Conservation (phyloP, 2,329 filamentous ascomycete genomes). For the Lasiodiplodia sp. region DNA sequence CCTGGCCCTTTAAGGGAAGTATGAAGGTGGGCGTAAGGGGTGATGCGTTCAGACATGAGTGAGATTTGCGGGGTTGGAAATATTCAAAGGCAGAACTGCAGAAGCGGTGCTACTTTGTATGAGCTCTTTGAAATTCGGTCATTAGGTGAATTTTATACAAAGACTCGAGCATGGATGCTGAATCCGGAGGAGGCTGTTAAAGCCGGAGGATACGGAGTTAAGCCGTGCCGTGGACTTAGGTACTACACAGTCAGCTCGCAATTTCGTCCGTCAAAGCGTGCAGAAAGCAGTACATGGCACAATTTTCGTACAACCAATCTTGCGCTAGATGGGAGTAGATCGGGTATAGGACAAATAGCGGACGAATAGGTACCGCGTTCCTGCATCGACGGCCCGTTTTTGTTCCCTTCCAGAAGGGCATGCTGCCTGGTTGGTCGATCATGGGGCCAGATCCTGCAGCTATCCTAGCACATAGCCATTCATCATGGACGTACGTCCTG, state of each 20-base stretch:
- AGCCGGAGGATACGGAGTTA: neutral
- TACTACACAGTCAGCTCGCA: neutral
- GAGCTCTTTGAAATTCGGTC: neutral
- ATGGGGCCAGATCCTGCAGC: too few relatives aligned
- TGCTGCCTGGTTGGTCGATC: too few relatives aligned
- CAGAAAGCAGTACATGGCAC: neutral
- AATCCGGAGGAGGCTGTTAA: too few relatives aligned
- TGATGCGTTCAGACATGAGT: constrained; percentile 10
- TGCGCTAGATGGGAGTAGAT: neutral
- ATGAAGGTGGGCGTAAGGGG: constrained; percentile 34
- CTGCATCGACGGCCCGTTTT: too few relatives aligned
- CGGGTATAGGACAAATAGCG: neutral
- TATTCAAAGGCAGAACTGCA: neutral
- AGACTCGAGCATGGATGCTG: neutral
- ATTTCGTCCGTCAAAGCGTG: neutral
- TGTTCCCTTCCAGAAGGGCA: too few relatives aligned
- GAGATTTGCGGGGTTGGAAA: neutral
- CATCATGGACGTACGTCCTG: too few relatives aligned
- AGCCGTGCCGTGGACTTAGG: neutral
- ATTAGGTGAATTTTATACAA: neutral
- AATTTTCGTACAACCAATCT: neutral
- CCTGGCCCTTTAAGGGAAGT: constrained; percentile 43
- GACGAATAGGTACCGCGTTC: neutral
- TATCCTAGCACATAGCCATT: too few relatives aligned
- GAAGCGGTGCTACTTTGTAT: neutral